Conservation (phyloP, 164 flowering plant species). For the Stephania cephalantha region DNA sequence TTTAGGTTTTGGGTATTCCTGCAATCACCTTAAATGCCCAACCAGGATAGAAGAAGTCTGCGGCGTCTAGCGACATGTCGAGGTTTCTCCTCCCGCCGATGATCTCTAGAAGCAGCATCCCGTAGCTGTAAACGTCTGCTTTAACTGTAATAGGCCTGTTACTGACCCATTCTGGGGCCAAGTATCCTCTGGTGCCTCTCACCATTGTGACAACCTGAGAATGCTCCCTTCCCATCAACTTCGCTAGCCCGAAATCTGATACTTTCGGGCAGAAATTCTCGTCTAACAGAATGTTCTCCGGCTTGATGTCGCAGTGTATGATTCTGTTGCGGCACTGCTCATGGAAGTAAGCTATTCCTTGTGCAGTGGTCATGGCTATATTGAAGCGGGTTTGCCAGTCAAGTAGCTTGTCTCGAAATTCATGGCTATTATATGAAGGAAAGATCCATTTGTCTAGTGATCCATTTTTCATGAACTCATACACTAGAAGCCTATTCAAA, state of each 20-base stretch:
- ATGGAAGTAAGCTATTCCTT: conserved; percentile 89
- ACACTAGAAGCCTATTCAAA: conserved; percentile 68
- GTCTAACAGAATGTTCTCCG: conserved; percentile 85
- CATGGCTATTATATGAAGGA: conserved; percentile 30
- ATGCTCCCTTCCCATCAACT: conserved; percentile 88
- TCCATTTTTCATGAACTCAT: conserved; percentile 87
- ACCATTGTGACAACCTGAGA: conserved; percentile 91
- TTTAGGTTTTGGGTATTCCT: neutral
- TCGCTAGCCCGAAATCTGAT: conserved; percentile 91
- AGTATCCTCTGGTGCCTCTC: conserved; percentile 88
- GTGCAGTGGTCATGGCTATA: conserved; percentile 78
- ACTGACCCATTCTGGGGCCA: conserved; percentile 95
- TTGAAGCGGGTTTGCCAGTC: conserved; percentile 76
- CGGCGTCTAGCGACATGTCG: conserved; percentile 72
- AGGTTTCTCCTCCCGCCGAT: conserved; percentile 89
- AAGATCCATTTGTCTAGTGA: conserved; percentile 95
- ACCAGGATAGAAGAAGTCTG: conserved; percentile 82
- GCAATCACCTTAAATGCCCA: conserved; percentile 77
- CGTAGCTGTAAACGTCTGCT: conserved; percentile 93
- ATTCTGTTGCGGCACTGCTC: conserved; percentile 85
- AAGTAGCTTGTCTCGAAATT: conserved; percentile 31
- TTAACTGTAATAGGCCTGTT: conserved; percentile 89
- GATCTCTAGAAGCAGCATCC: conserved; percentile 93
- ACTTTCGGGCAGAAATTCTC: conserved; percentile 84
- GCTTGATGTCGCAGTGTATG: conserved; percentile 95